Evolutionary conservation across 306 rosid species (phyloP).

Genomic region (Astragalus glycyphyllos): DNA sequence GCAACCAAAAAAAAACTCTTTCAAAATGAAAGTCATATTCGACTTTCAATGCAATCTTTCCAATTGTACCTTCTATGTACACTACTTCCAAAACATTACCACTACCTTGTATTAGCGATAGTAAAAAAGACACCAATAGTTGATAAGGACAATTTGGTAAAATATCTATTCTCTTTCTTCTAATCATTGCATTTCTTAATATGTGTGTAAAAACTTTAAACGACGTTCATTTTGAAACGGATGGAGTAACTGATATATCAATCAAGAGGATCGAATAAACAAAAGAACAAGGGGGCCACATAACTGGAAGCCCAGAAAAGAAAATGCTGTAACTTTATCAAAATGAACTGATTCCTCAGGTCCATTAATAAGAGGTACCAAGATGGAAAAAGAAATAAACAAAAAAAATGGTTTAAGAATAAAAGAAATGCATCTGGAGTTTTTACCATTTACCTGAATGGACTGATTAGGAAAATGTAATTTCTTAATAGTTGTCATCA

Average conservation of each 20-base stretch:
- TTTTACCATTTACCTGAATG: background rate
- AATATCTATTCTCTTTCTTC: too few species aligned
- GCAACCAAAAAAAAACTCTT: too few species aligned
- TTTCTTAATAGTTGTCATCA: background rate
- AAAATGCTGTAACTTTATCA: background rate
- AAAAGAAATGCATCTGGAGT: background rate
- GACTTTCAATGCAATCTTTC: too few species aligned
- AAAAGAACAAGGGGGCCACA: background rate
- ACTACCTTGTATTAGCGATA: too few species aligned
- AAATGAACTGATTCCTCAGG: background rate
- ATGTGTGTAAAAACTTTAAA: too few species aligned
- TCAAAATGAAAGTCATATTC: too few species aligned
- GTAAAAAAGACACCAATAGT: too few species aligned
- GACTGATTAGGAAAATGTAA: background rate
- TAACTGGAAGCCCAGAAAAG: background rate
- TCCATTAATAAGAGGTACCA: background rate
- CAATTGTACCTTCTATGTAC: too few species aligned
- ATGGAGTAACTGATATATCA: slow-evolving; percentile 1
- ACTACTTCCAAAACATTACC: too few species aligned
- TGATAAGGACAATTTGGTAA: too few species aligned
- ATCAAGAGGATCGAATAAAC: background rate
- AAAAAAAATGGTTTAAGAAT: background rate
- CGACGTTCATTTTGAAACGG: too few species aligned
- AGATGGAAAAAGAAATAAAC: slow-evolving; percentile 1
- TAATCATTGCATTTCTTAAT: too few species aligned